These are phyloP conservation scores for Glebionis coronaria DNA, from an alignment of 129 eudicot species.

Conservation along the genomic window DNA sequence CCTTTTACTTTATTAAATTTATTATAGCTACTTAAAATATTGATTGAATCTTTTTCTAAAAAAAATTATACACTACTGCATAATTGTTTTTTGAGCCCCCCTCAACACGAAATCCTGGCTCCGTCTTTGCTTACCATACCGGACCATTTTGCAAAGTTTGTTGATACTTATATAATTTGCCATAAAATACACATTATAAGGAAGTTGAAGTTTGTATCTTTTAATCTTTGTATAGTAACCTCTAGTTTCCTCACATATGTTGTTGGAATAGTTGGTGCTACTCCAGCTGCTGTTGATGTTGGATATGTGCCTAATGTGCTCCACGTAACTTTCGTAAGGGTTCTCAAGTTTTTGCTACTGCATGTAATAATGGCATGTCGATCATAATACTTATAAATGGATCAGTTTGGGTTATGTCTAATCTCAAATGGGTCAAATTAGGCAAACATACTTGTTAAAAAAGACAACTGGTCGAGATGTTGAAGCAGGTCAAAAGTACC, in stretches of 20 bases:
- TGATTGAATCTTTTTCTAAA: too few species aligned
- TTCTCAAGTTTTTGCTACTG: too few species aligned
- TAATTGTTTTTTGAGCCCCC: too few species aligned
- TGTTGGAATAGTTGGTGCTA: slow-evolving; percentile 78
- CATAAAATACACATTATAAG: too few species aligned
- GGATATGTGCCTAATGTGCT: slow-evolving; percentile 92
- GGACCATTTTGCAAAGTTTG: too few species aligned
- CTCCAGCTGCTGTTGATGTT: slow-evolving; percentile 98
- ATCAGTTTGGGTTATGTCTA: background rate
- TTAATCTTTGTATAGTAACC: background rate
- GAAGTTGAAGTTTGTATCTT: background rate
- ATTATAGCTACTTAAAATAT: too few species aligned
- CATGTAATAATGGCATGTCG: background rate
- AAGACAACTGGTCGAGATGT: too few species aligned
- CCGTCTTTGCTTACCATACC: too few species aligned
- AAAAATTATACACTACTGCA: too few species aligned
- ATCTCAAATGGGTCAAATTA: background rate
- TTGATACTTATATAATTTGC: too few species aligned
- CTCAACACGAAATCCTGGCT: too few species aligned
- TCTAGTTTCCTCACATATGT: background rate
- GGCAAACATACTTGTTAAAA: background rate
- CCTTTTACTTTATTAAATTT: too few species aligned
- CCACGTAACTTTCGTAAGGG: slow-evolving; percentile 49
- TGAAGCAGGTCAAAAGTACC: background rate
- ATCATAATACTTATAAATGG: background rate